A percentile compares a stretch with the other conserved stretches of the same genome.
phyloP scores from a whole-genome alignment of 129 eudicot genomes.

The Flaveria robusta region DNA sequence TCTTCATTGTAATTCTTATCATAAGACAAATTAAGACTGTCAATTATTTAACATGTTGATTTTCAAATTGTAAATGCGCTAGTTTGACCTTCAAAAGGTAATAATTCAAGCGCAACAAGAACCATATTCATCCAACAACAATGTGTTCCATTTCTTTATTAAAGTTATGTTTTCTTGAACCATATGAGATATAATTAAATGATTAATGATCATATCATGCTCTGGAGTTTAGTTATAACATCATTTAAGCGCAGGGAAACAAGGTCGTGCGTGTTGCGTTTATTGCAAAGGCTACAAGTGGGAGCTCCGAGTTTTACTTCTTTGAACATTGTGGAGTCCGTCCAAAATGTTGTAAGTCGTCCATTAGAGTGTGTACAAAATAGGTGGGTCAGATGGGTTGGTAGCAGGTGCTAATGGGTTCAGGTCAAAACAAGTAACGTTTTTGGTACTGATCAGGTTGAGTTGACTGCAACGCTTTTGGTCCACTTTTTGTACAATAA shows the following conservation, averaged over 20 bases:
- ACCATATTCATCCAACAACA: neutral
- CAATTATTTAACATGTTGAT: neutral
- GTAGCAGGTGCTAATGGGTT: neutral
- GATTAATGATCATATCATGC: neutral
- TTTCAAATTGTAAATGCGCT: neutral
- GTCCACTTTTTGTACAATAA: neutral
- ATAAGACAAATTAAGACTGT: neutral
- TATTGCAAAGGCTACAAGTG: conserved; percentile 61
- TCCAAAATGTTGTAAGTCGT: conserved; percentile 72
- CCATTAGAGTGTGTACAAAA: neutral
- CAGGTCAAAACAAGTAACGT: neutral
- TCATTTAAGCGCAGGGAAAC: conserved; percentile 42
- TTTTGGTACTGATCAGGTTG: neutral
- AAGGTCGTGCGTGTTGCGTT: conserved; percentile 50
- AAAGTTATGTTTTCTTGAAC: neutral
- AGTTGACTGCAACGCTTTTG: neutral
- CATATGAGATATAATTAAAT: neutral
- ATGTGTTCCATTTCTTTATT: neutral
- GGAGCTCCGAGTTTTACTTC: conserved; percentile 81
- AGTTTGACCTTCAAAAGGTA: conserved; percentile 1
- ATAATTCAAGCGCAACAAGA: neutral
- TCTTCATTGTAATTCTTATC: neutral
- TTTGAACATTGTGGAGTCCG: conserved; percentile 59
- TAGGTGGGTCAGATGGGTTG: neutral
- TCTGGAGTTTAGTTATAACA: neutral